Base-by-base conservation (phyloP, 768 basidiomycete species). In the Agaricus blazei region DNA sequence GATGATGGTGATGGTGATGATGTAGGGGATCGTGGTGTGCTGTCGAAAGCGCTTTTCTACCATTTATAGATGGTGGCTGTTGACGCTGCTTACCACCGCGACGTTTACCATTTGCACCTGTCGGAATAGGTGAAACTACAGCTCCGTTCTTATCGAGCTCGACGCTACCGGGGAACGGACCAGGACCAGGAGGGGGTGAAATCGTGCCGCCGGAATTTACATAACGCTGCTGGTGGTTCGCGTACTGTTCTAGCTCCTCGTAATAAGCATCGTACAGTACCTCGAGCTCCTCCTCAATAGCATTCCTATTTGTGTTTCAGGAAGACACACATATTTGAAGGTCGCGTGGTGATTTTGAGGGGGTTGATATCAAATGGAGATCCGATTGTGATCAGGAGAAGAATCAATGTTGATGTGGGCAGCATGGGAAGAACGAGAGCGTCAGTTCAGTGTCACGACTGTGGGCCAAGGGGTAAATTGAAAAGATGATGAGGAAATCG, bases 231-330 rank as follows among this genome's bases (percentile, higher is more conserved):
- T 96, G 93, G 77, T 91, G 90, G 75, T 92, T 90, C 73, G 95
- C 97, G 84, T 98, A 98, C 78, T 90, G 87, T 82, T 97, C 93
- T 79, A 99, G 88, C 82, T 98, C 96, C 72, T 97, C 93, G 85
- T 98, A 98, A 83, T 98, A 99, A 79, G 95, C 94, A 83, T 98
- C 96, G 84, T 99, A 99, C 76, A 98, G 87, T 78, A 94, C 92
- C 80, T 98, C 93, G 73, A 99, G 89, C 80, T 99, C 97, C 77
- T 95, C 92, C 79, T 99, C 97, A 78, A 99, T 98, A 60, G 95
- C 95, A 77, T 89, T 88, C 65, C 92, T 95, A 64, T 60, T 52
- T 41, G 51, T 54, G 15, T 31, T 62, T 63, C 9, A n/a, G 50
- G 60, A 59, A 61, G 3, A 19, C 5, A 19, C 9, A 27, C 40